Evolutionary conservation across 352 stramenopile genomes (phyloP).

Genomic region (Phytopythium litorale): DNA sequence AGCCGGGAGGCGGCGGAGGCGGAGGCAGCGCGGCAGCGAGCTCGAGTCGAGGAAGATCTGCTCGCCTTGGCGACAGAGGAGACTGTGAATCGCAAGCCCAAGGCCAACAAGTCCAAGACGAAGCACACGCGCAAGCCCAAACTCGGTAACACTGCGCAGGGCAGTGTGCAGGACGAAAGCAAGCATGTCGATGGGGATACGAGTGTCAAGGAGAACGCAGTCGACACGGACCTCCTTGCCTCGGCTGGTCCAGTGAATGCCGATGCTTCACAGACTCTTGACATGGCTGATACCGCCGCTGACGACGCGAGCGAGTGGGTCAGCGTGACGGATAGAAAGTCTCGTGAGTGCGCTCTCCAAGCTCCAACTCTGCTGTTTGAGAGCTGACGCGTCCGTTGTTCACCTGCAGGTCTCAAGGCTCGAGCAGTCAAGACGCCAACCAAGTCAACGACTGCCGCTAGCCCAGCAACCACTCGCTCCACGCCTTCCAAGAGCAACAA

Average conservation of each 20-base stretch:
- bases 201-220: not conserved
- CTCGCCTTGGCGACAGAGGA: slow-evolving; percentile 15
- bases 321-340: not conserved
- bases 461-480: not conserved
- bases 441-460: not conserved
- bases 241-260: not conserved
- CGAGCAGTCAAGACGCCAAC: not conserved
- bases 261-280: no score
- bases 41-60: slow-evolving; percentile 25
- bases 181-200: not conserved
- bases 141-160: not conserved
- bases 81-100: slow-evolving; percentile 31
- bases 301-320: slow-evolving; percentile 1
- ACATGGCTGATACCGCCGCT: not conserved
- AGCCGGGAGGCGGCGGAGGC: slow-evolving; percentile 18
- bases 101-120: slow-evolving; percentile 40
- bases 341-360: not conserved
- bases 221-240: not conserved
- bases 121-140: slow-evolving; percentile 11
- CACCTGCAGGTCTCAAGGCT: not conserved
- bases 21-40: slow-evolving; percentile 17
- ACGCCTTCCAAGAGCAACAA: not conserved
- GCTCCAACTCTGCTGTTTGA: not conserved
- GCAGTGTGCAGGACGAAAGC: not conserved
- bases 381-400: not conserved